Percentiles rank a stretch among this genome's conserved stretches.
Evolutionary conservation across 2,329 filamentous ascomycete genomes (phyloP).

Genomic region (Colletotrichum ledebouriae): DNA sequence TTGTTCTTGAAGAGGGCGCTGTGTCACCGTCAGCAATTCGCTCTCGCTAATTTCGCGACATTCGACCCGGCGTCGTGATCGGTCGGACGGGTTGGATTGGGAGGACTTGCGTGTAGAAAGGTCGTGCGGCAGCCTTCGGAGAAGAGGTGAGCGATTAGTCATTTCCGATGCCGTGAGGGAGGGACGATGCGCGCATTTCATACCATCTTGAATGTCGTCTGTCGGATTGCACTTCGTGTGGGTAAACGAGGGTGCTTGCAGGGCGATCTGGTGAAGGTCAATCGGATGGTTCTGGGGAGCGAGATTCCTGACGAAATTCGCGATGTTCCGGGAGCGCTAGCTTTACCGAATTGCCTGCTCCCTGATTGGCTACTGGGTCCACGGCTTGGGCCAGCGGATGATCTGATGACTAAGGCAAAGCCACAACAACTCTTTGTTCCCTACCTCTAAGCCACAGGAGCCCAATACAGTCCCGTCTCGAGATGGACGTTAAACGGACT

Average conservation of each 20-base stretch:
- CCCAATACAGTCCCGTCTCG: neutral
- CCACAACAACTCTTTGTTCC: neutral
- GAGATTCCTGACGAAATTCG: conserved; percentile 44
- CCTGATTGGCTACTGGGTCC: conserved; percentile 35
- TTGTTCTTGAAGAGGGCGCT: conserved; percentile 91
- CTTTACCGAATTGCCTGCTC: conserved; percentile 41
- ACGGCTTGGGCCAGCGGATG: neutral
- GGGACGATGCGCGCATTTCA: conserved; percentile 28
- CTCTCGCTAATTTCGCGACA: neutral
- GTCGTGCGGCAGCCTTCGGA: conserved; percentile 52
- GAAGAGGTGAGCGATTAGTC: conserved; percentile 53
- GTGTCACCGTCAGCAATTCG: conserved; percentile 41
- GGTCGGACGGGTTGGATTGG: conserved; percentile 7
- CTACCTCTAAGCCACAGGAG: neutral
- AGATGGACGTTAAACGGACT: no score
- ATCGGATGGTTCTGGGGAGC: conserved; percentile 31
- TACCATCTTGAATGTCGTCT: conserved; percentile 54
- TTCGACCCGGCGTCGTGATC: neutral
- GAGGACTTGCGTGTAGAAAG: conserved; percentile 57
- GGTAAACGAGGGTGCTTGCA: conserved; percentile 35
- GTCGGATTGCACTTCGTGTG: conserved; percentile 32
- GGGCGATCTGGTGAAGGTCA: conserved; percentile 18
- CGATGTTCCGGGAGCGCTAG: conserved; percentile 43
- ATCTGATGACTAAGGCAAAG: conserved; percentile 30
- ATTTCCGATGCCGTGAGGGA: conserved; percentile 21